phyloP scores from a whole-genome alignment of 305 asterid genomes.

The Solanum hybrid region DNA sequence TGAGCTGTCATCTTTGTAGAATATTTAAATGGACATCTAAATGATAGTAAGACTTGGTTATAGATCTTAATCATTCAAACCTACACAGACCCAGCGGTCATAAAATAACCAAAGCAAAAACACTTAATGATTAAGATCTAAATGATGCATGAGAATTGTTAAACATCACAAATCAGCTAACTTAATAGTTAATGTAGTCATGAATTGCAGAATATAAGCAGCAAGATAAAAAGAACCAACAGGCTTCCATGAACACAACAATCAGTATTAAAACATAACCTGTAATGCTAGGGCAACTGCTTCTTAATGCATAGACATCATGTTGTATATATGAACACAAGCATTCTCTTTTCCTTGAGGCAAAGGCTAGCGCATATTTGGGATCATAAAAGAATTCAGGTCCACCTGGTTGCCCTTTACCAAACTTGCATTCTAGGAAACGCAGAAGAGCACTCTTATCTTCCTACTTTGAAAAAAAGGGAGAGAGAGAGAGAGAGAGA shows the following conservation, averaged over 20 bases:
- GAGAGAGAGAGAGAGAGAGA: not conserved
- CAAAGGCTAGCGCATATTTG: conserved; percentile 91
- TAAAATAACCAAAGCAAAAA: no score
- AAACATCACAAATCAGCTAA: not conserved
- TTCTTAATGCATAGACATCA: conserved; percentile 99
- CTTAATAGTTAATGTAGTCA: not conserved
- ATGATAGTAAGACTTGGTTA: no score
- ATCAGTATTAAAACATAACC: conserved; percentile 21
- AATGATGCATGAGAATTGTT: not conserved
- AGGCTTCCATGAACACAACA: not conserved
- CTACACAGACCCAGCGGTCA: no score
- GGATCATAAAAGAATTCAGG: conserved; percentile 94
- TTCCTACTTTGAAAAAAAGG: conserved; percentile 38
- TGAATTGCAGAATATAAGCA: not conserved
- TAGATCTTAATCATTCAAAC: no score
- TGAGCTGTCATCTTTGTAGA: no score
- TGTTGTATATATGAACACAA: conserved; percentile 90
- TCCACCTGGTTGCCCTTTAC: conserved; percentile 65
- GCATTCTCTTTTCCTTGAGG: conserved; percentile 81
- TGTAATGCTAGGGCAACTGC: conserved; percentile 95
- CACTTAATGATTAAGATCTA: no score
- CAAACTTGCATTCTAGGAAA: conserved; percentile 86
- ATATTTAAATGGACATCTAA: no score
- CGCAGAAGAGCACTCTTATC: conserved; percentile 93
- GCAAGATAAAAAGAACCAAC: not conserved